phyloP scores from a whole-genome alignment of 2,329 filamentous ascomycete species.

The Exutisphaerella laricina region DNA sequence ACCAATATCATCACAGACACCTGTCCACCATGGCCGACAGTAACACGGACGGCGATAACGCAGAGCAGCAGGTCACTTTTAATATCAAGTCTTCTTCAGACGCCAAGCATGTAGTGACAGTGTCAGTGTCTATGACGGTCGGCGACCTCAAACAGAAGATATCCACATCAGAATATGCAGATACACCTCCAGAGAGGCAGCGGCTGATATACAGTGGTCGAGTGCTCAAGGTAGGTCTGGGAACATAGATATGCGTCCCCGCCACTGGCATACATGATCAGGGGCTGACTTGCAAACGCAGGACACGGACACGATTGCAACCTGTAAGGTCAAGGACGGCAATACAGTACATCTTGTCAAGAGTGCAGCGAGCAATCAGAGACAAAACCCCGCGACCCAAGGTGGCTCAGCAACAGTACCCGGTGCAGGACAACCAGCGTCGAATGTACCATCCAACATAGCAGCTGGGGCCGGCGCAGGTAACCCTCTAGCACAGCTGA shows the following conservation, averaged over 20 bases:
- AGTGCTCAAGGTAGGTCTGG: constrained; percentile 62
- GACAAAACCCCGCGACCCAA: constrained; percentile 51
- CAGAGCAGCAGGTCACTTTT: constrained; percentile 79
- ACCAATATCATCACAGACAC: neutral
- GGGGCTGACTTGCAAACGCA: neutral
- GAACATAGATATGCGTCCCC: no score
- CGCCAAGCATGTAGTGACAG: constrained; percentile 74
- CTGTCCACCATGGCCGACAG: constrained; percentile 55
- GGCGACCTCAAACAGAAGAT: constrained; percentile 87
- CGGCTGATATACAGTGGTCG: constrained; percentile 96
- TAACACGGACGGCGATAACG: constrained; percentile 49
- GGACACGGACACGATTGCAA: constrained; percentile 76
- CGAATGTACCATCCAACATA: constrained; percentile 68
- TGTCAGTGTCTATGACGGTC: constrained; percentile 69
- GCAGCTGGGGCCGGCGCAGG: constrained; percentile 72
- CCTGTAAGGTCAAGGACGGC: constrained; percentile 92
- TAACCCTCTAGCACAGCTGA: constrained; percentile 84
- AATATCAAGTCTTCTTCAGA: constrained; percentile 97
- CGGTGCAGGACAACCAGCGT: constrained; percentile 46
- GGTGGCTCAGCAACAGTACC: constrained; percentile 36
- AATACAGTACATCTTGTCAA: constrained; percentile 97
- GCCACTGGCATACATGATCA: neutral
- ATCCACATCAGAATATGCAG: constrained; percentile 71
- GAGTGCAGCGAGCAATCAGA: constrained; percentile 81
- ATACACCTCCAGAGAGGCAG: constrained; percentile 81